Percentiles rank a stretch among this genome's conserved stretches.
These are phyloP conservation scores for Cucumis hystrix DNA, from an alignment of 306 rosid species.

Conservation along the genomic window DNA sequence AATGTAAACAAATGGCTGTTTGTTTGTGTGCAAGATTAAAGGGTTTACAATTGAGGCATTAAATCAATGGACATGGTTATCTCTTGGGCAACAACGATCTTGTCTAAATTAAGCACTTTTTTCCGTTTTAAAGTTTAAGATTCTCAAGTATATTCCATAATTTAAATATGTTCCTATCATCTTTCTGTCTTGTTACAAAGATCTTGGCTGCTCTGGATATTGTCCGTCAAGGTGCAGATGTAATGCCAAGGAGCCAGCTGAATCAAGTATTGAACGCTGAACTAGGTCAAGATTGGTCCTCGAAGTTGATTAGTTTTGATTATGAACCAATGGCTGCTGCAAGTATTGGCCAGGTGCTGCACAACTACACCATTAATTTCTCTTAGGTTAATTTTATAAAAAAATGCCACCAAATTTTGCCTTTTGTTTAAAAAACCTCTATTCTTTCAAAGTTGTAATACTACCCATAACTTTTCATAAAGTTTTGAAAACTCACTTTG, in stretches of 20 bases:
- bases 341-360: constrained; percentile 86
- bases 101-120: background rate
- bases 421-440: background rate
- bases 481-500: background rate
- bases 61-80: background rate
- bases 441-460: background rate
- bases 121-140: background rate
- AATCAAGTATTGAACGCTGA: constrained; percentile 77
- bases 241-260: constrained; percentile 82
- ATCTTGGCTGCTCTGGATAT: constrained; percentile 86
- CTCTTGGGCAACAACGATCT: background rate
- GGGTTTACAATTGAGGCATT: background rate
- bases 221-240: constrained; percentile 98
- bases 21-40: background rate
- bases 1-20: background rate
- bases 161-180: background rate
- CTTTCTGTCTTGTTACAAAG: constrained; percentile 23
- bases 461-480: background rate
- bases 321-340: constrained; percentile 94
- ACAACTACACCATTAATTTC: background rate
- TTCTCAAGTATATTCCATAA: background rate
- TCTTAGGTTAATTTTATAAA: background rate
- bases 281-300: constrained; percentile 71
- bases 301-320: constrained; percentile 65
- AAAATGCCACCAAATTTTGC: background rate